These are phyloP conservation scores for Solanum gandarillasii DNA, from an alignment of 257 asterid genomes.

Conservation along the genomic window DNA sequence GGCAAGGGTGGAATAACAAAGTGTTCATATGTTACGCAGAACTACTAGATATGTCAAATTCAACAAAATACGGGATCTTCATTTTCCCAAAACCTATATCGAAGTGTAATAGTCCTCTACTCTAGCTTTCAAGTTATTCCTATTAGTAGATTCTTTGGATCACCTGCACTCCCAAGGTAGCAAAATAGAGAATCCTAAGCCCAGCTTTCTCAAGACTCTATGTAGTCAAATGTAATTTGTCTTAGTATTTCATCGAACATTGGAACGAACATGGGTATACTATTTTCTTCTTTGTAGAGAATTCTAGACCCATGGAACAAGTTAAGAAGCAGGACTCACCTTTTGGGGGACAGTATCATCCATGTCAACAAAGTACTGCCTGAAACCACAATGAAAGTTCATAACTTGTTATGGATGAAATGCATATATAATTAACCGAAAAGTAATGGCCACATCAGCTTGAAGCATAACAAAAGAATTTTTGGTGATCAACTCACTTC, in stretches of 20 bases:
- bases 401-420: neutral
- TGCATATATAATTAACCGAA: neutral
- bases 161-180: neutral
- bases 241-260: neutral
- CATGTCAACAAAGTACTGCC: conserved; percentile 47
- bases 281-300: neutral
- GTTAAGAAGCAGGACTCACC: conserved; percentile 13
- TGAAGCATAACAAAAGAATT: neutral
- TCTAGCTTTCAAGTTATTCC: neutral
- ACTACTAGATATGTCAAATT: neutral
- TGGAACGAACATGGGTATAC: neutral
- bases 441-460: neutral
- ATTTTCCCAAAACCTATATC: neutral
- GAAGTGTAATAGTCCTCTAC: neutral
- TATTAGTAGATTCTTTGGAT: neutral
- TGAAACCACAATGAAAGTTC: conserved; percentile 11
- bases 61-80: neutral
- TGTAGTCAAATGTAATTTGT: neutral
- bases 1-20: neutral
- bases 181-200: neutral
- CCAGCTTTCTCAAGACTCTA: neutral
- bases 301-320: conserved; percentile 1
- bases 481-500: conserved; percentile 20
- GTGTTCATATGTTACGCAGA: neutral
- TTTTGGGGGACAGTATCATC: conserved; percentile 44